phyloP scores from a whole-genome alignment of 2,329 filamentous ascomycete species.

The Botrytis cinerea region DNA sequence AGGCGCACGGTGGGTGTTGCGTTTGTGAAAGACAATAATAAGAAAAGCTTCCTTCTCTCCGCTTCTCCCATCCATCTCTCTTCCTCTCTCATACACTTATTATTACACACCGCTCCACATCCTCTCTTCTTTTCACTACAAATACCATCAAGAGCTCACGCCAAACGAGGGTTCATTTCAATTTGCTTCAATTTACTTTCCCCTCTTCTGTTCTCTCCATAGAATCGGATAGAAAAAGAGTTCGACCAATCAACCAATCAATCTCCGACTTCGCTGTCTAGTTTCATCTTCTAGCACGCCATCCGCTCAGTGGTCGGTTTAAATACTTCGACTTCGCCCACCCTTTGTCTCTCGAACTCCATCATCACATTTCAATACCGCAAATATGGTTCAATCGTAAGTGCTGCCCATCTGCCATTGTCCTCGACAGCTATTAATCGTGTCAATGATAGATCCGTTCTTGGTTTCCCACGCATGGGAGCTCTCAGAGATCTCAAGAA shows the following conservation, averaged over 20 bases:
- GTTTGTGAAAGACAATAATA: too few species aligned
- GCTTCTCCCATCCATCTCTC: not conserved
- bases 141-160: not conserved
- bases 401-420: slow-evolving; percentile 37
- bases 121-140: not conserved
- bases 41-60: not conserved
- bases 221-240: slow-evolving; percentile 14
- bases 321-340: not conserved
- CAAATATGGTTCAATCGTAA: slow-evolving; percentile 63
- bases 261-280: slow-evolving; percentile 24
- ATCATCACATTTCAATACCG: slow-evolving; percentile 28
- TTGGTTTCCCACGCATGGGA: slow-evolving; percentile 99
- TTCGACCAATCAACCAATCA: not conserved
- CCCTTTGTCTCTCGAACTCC: not conserved
- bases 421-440: slow-evolving; percentile 26
- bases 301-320: slow-evolving; percentile 5
- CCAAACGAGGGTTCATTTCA: not conserved
- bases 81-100: not conserved
- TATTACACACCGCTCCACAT: not conserved
- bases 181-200: not conserved
- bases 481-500: slow-evolving; percentile 99
- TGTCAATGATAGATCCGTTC: slow-evolving; percentile 57
- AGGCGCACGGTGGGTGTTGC: not conserved
- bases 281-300: slow-evolving; percentile 20
- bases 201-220: not conserved